These are phyloP conservation scores for Aureobasidium leucospermi DNA, from an alignment of 2,329 filamentous ascomycete genomes.

Conservation along the genomic window DNA sequence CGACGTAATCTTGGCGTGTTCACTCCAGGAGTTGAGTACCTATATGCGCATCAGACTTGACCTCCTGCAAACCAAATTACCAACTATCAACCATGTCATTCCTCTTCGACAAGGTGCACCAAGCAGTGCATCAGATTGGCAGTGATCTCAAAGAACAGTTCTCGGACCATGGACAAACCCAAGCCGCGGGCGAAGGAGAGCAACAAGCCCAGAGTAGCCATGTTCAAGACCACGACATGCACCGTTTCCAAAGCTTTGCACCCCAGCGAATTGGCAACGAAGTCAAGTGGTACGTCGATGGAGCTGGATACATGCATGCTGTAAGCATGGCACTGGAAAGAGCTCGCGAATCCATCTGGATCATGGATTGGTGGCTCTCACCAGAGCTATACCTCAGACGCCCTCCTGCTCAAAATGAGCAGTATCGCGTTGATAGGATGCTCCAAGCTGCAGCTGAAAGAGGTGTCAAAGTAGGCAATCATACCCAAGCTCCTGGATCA, in stretches of 20 bases:
- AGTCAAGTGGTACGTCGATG: slow-evolving; percentile 87
- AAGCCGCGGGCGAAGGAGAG: slow-evolving; percentile 30
- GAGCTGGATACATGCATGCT: slow-evolving; percentile 77
- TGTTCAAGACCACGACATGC: slow-evolving; percentile 36
- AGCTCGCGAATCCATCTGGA: slow-evolving; percentile 72
- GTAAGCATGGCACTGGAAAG: slow-evolving; percentile 72
- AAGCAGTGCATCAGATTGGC: slow-evolving; percentile 44
- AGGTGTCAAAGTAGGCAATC: slow-evolving; percentile 71
- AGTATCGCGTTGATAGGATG: slow-evolving; percentile 78
- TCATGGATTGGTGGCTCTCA: slow-evolving; percentile 84
- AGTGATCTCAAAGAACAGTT: slow-evolving; percentile 45
- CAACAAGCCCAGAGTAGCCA: slow-evolving; percentile 37
- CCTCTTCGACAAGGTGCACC: slow-evolving; percentile 50
- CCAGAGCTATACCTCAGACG: slow-evolving; percentile 82
- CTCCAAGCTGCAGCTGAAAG: slow-evolving; percentile 73
- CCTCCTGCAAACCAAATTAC: neutral
- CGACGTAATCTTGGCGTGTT: slow-evolving; percentile 6
- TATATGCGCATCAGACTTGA: neutral
- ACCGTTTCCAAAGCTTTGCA: slow-evolving; percentile 60
- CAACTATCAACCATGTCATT: slow-evolving; percentile 27
- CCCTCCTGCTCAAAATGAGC: slow-evolving; percentile 71
- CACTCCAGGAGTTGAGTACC: neutral
- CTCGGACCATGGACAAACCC: slow-evolving; percentile 25
- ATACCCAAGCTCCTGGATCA: slow-evolving; percentile 54
- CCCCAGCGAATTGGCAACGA: slow-evolving; percentile 63